phyloP scores from a whole-genome alignment of 208 protist genomes.

The Acanthamoeba castellanii region DNA sequence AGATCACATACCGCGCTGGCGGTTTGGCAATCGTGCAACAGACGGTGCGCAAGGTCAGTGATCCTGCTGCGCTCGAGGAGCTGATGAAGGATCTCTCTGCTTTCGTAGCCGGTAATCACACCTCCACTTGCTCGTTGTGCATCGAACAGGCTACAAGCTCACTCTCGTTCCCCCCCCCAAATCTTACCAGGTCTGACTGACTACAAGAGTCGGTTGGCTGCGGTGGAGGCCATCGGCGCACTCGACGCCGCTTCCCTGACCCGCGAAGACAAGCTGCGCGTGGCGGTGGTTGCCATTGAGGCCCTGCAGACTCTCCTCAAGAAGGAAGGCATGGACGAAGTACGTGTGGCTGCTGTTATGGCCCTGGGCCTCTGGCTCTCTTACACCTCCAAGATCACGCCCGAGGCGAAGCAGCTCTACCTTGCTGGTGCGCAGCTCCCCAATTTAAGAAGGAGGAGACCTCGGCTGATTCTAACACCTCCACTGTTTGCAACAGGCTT shows the following conservation, averaged over 20 bases:
- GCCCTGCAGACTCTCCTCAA: conserved; percentile 56
- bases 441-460: too few species aligned
- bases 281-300: conserved; percentile 30
- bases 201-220: conserved; percentile 51
- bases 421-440: not conserved
- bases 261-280: not conserved
- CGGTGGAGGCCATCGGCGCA: conserved; percentile 28
- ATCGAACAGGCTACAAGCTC: not conserved
- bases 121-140: not conserved
- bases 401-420: conserved; percentile 68
- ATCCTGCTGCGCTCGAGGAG: conserved; percentile 47
- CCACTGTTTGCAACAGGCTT: conserved; percentile 38
- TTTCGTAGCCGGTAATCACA: not conserved
- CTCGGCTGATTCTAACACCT: not conserved
- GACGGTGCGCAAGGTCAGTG: conserved; percentile 9
- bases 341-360: conserved; percentile 14
- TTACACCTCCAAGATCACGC: conserved; percentile 4
- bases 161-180: not conserved
- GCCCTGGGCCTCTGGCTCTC: conserved; percentile 65
- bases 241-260: conserved; percentile 1
- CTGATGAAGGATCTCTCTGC: conserved; percentile 58
- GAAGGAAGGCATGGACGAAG: conserved; percentile 73
- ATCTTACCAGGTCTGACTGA: conserved; percentile 12
- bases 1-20: conserved; percentile 32
- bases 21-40: conserved; percentile 44